Conservation (phyloP, 345 rosid genomes). For the Syzygium aqueum region DNA sequence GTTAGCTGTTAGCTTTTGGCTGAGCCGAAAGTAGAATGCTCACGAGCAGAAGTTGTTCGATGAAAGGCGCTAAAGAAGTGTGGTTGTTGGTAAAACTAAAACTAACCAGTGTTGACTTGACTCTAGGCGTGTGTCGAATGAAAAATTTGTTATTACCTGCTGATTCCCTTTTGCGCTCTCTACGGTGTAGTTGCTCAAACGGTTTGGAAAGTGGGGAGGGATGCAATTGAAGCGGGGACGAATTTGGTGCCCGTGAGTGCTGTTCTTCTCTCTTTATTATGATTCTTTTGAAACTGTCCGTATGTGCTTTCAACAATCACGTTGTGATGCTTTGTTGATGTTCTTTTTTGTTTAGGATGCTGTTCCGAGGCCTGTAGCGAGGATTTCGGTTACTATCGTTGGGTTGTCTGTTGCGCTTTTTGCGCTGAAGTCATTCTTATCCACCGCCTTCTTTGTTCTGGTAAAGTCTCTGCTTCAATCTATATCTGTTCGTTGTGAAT, state of each 20-base stretch:
- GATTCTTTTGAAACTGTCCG: background rate
- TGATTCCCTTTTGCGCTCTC: background rate
- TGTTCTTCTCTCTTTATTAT: background rate
- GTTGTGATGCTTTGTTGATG: background rate
- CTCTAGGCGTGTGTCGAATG: background rate
- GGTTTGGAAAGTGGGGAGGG: slow-evolving; percentile 73
- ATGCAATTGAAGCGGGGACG: slow-evolving; percentile 82
- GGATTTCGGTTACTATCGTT: slow-evolving; percentile 40
- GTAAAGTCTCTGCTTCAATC: slow-evolving; percentile 23
- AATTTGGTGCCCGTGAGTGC: slow-evolving; percentile 77
- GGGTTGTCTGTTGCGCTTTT: slow-evolving; percentile 39
- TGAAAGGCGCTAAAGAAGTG: background rate
- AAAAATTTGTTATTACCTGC: background rate
- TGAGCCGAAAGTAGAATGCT: background rate
- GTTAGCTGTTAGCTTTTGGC: background rate
- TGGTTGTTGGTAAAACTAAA: background rate
- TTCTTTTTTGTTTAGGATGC: slow-evolving; percentile 25
- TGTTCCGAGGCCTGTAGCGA: slow-evolving; percentile 59
- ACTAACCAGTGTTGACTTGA: background rate
- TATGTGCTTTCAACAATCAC: background rate
- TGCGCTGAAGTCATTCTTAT: slow-evolving; percentile 55
- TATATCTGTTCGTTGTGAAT: background rate
- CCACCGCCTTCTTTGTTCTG: slow-evolving; percentile 78
- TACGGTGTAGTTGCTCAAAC: slow-evolving; percentile 45
- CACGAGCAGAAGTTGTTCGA: background rate